Evolutionary conservation across 257 asterid genomes (phyloP).

Genomic region (Solanum virginianum): DNA sequence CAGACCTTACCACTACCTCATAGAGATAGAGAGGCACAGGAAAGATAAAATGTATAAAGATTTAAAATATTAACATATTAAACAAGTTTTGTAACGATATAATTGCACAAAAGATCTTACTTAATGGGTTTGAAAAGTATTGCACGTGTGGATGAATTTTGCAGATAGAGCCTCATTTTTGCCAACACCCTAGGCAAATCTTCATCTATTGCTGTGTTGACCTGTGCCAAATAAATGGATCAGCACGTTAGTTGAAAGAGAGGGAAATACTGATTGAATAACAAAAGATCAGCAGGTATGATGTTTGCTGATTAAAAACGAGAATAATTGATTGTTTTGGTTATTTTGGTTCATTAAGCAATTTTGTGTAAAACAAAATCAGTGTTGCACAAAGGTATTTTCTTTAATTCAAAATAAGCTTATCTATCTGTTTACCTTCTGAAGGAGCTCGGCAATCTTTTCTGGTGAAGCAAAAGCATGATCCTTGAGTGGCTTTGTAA

Average conservation of each 20-base stretch:
- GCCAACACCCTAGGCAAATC: constrained; percentile 72
- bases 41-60: neutral
- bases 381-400: neutral
- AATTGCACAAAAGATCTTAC: constrained; percentile 28
- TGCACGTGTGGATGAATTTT: constrained; percentile 83
- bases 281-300: neutral
- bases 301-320: neutral
- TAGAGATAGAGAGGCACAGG: too few relatives aligned
- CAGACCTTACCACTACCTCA: too few relatives aligned
- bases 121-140: constrained; percentile 93
- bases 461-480: constrained; percentile 98
- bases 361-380: neutral
- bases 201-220: constrained; percentile 57
- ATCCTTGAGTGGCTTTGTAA: constrained; percentile 72
- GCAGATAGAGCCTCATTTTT: constrained; percentile 95
- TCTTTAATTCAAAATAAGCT: neutral
- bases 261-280: neutral
- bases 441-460: constrained; percentile 76
- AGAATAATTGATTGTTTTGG: neutral
- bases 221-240: constrained; percentile 31
- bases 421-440: constrained; percentile 45
- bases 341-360: neutral
- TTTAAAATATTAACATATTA: neutral
- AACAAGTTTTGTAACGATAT: neutral
- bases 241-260: neutral